Evolutionary conservation across 148 eudicot species (phyloP).

Genomic region (Diospyros kaki): DNA sequence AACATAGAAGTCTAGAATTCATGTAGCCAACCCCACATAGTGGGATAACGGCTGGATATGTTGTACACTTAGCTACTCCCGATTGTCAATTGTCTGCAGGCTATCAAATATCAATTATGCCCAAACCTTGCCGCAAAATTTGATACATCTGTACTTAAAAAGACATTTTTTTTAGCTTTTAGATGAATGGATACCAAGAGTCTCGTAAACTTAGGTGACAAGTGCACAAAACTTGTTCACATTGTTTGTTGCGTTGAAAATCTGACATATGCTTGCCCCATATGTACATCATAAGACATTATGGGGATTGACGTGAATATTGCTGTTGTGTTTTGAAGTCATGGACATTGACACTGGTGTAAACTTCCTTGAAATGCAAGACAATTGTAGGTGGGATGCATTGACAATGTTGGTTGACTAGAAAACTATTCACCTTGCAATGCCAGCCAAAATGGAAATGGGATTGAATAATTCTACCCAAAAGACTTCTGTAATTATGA

Average conservation of each 20-base stretch:
- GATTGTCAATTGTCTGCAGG: no score
- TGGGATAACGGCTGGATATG: no score
- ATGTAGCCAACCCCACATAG: no score
- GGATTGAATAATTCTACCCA: not conserved
- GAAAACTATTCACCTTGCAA: not conserved
- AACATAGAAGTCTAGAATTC: no score
- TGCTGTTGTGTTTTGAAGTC: constrained; percentile 6
- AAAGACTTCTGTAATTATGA: not conserved
- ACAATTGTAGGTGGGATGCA: not conserved
- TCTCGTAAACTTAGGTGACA: not conserved
- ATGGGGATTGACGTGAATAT: constrained; percentile 13
- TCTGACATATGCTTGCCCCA: not conserved
- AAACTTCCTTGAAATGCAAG: not conserved
- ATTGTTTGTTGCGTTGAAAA: not conserved
- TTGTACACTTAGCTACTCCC: no score
- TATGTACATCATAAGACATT: not conserved
- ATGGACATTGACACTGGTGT: constrained; percentile 11
- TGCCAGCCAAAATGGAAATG: not conserved
- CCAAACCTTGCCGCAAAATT: no score
- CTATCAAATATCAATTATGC: no score
- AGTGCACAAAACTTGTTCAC: not conserved
- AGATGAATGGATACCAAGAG: not conserved
- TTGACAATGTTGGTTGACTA: not conserved
- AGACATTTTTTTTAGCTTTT: no score
- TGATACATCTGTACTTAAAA: no score